A percentile compares a stretch with the other conserved stretches of the same genome.
These are phyloP conservation scores for Eurotiales sp. DNA, from an alignment of 2,329 filamentous ascomycete species.

Conservation along the genomic window DNA sequence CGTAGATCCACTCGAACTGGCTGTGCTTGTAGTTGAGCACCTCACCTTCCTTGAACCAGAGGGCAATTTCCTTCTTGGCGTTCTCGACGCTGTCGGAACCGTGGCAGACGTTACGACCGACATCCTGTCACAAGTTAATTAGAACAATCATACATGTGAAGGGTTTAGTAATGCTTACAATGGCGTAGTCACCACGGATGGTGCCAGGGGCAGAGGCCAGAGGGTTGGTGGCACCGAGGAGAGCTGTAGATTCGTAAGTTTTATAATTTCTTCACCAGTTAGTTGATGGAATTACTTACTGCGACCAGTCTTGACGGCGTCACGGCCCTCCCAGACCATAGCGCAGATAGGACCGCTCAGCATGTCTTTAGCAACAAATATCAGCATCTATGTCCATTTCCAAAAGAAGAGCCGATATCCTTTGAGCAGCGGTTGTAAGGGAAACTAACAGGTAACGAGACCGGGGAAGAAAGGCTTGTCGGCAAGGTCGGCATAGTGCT, in stretches of 20 bases:
- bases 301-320: slow-evolving; percentile 98
- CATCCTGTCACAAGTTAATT: slow-evolving; percentile 49
- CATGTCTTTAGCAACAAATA: slow-evolving; percentile 69
- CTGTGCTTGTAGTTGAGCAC: slow-evolving; percentile 78
- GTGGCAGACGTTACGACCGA: slow-evolving; percentile 99
- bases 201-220: slow-evolving; percentile 90
- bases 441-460: slow-evolving; percentile 76
- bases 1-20: slow-evolving; percentile 93
- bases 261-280: slow-evolving; percentile 6
- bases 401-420: too few species aligned
- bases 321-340: slow-evolving; percentile 99
- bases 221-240: slow-evolving; percentile 99
- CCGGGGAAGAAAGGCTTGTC: slow-evolving; percentile 96
- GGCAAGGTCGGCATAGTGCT: slow-evolving; percentile 91
- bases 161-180: slow-evolving; percentile 45
- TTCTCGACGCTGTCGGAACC: slow-evolving; percentile 98
- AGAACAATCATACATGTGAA: background rate
- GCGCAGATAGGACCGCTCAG: slow-evolving; percentile 91
- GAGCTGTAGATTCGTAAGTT: slow-evolving; percentile 48
- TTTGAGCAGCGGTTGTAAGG: background rate
- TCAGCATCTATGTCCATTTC: slow-evolving; percentile 18
- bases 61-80: slow-evolving; percentile 98
- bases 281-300: slow-evolving; percentile 50
- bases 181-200: slow-evolving; percentile 92
- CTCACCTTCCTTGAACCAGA: slow-evolving; percentile 95